phyloP scores from a whole-genome alignment of 225 moss, liverwort and hornwort species.

The Neckera pumila region DNA sequence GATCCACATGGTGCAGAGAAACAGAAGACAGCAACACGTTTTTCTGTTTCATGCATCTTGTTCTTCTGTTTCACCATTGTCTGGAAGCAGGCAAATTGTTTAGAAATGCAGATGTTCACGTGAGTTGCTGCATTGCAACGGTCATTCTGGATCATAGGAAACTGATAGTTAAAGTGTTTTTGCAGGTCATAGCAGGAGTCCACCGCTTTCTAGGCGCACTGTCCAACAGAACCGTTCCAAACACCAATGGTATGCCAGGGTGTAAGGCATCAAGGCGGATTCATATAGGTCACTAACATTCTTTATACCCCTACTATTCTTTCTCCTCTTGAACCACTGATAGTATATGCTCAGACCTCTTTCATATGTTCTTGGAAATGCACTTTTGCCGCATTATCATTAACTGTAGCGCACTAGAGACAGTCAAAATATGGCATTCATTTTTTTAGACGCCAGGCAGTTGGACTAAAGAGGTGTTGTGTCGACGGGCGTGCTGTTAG shows the following conservation, averaged over 20 bases:
- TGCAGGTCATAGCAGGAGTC: conserved; percentile 19
- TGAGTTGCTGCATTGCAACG: background rate
- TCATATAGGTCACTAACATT: background rate
- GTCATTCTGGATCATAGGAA: background rate
- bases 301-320: background rate
- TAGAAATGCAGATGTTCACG: background rate
- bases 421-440: background rate
- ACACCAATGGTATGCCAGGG: background rate
- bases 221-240: background rate
- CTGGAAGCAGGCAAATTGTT: background rate
- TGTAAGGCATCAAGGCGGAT: conserved; percentile 4
- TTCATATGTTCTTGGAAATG: background rate
- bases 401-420: background rate
- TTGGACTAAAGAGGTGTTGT: background rate
- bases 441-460: background rate
- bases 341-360: background rate
- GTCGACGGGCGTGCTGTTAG: background rate
- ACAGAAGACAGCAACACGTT: background rate
- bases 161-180: background rate
- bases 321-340: background rate
- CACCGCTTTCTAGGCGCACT: background rate
- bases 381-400: background rate
- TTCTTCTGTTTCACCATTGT: background rate
- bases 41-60: background rate
- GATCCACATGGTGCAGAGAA: background rate